phyloP scores from a whole-genome alignment of 1,139 yeast genomes.

The Magnusiomyces paraingens region DNA sequence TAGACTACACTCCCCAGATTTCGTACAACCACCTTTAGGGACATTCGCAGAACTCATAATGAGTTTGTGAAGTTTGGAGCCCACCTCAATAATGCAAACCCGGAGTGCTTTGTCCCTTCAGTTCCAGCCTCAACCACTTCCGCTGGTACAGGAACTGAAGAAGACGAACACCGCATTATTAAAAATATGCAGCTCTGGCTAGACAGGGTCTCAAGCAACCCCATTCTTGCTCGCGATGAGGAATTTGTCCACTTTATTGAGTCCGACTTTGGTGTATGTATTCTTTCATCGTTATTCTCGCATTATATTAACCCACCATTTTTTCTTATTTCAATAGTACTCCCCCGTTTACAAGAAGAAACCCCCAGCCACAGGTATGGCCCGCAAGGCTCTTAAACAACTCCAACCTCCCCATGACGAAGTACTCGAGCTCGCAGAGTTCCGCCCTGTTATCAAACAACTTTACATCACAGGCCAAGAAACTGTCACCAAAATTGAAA shows the following conservation, averaged over 20 bases:
- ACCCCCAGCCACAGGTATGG: constrained; percentile 74
- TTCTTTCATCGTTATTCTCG: constrained; percentile 10
- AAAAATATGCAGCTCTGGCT: constrained; percentile 80
- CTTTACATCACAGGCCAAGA: constrained; percentile 59
- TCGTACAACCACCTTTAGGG: constrained; percentile 64
- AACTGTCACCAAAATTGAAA: constrained; percentile 49
- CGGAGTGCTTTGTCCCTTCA: constrained; percentile 91
- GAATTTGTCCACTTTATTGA: constrained; percentile 86
- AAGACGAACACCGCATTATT: constrained; percentile 57
- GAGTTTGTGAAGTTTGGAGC: constrained; percentile 74
- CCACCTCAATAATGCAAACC: constrained; percentile 70
- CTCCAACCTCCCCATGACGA: constrained; percentile 89
- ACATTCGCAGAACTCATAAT: constrained; percentile 70
- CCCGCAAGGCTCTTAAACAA: constrained; percentile 85
- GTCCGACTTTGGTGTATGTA: constrained; percentile 58
- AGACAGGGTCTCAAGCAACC: constrained; percentile 63
- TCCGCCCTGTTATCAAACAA: constrained; percentile 78
- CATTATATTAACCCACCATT: constrained; percentile 16
- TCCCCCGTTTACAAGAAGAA: constrained; percentile 38
- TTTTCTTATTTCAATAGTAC: constrained; percentile 19
- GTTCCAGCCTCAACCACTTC: constrained; percentile 69
- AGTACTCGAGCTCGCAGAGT: constrained; percentile 67
- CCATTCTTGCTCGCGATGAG: constrained; percentile 75
- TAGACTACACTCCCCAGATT: constrained; percentile 63
- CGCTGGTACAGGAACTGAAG: constrained; percentile 78